Evolutionary conservation across 208 protist genomes (phyloP).

Genomic region (Kentomonas sorsogonicus): DNA sequence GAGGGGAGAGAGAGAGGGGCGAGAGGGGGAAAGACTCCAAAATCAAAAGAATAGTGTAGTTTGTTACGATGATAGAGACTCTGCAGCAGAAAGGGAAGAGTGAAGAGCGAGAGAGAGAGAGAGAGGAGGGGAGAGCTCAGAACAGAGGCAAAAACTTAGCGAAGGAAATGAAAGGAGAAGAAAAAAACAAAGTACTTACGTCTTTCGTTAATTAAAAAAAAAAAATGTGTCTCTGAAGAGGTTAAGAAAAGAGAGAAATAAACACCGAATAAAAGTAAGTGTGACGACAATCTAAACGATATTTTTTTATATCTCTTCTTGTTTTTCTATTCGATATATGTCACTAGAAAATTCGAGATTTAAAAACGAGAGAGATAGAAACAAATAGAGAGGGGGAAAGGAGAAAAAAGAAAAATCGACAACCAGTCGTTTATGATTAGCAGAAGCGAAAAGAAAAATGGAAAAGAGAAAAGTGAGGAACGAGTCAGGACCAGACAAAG

Average conservation of each 20-base stretch:
- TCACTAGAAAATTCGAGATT: neutral
- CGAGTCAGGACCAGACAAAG: neutral
- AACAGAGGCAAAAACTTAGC: too few species aligned
- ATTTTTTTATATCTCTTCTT: too few species aligned
- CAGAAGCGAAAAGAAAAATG: neutral
- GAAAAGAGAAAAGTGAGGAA: neutral
- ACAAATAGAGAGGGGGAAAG: conserved; percentile 2
- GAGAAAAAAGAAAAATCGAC: conserved; percentile 1
- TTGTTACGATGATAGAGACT: too few species aligned
- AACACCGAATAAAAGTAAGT: neutral
- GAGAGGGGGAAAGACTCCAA: neutral
- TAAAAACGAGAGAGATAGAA: neutral
- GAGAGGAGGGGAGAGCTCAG: too few species aligned
- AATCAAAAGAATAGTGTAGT: conserved; percentile 3
- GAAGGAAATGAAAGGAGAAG: neutral
- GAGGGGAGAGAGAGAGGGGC: neutral
- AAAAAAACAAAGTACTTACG: neutral
- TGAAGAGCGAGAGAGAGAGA: too few species aligned
- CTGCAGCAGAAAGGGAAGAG: too few species aligned
- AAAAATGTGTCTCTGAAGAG: neutral
- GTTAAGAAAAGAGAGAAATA: neutral
- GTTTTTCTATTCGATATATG: neutral
- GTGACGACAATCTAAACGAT: neutral
- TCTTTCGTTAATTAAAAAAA: neutral
- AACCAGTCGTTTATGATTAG: neutral